A percentile compares a stretch with the other conserved stretches of the same genome.
Conservation (phyloP, 495 filamentous ascomycete species). For the Aspergillus funiculosus region DNA sequence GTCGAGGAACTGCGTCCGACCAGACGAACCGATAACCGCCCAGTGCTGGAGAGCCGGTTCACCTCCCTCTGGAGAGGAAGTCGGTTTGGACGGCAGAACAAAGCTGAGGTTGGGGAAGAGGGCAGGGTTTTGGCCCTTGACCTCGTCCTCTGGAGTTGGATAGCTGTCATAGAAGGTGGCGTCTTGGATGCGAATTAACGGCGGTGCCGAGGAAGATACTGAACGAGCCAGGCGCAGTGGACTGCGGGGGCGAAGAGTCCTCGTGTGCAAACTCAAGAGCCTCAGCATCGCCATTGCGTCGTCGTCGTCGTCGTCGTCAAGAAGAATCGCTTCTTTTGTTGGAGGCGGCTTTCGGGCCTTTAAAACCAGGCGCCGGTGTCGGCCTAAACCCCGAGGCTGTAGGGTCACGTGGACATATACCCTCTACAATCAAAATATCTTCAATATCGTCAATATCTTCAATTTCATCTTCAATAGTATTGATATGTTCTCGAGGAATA, state of each 20-base stretch:
- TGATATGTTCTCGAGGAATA: too few relatives aligned
- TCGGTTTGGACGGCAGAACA: slow-evolving; percentile 48
- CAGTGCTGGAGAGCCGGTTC: slow-evolving; percentile 48
- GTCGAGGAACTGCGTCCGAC: slow-evolving; percentile 71
- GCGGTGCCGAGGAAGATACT: slow-evolving; percentile 28
- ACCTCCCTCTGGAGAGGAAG: background rate
- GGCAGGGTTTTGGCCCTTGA: slow-evolving; percentile 42
- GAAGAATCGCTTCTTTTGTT: too few relatives aligned
- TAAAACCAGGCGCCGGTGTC: slow-evolving; percentile 3
- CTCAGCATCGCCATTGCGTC: slow-evolving; percentile 3
- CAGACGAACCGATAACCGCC: slow-evolving; percentile 66
- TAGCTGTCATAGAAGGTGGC: slow-evolving; percentile 79
- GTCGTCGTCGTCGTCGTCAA: background rate
- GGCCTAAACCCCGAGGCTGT: slow-evolving; percentile 8
- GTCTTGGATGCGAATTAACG: slow-evolving; percentile 66
- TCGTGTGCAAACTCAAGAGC: slow-evolving; percentile 3
- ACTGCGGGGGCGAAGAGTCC: slow-evolving; percentile 4
- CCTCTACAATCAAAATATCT: too few relatives aligned
- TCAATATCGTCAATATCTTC: too few relatives aligned
- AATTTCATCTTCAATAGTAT: too few relatives aligned
- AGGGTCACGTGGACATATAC: slow-evolving; percentile 3
- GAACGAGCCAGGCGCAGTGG: slow-evolving; percentile 5
- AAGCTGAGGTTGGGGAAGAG: slow-evolving; percentile 66
- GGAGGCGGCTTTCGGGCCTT: too few relatives aligned
- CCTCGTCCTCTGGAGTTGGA: slow-evolving; percentile 45